Evolutionary conservation across 495 filamentous ascomycete genomes (phyloP), one percentile per base, ranked within the genome.

Genomic region (Lophiostoma macrostomum): DNA sequence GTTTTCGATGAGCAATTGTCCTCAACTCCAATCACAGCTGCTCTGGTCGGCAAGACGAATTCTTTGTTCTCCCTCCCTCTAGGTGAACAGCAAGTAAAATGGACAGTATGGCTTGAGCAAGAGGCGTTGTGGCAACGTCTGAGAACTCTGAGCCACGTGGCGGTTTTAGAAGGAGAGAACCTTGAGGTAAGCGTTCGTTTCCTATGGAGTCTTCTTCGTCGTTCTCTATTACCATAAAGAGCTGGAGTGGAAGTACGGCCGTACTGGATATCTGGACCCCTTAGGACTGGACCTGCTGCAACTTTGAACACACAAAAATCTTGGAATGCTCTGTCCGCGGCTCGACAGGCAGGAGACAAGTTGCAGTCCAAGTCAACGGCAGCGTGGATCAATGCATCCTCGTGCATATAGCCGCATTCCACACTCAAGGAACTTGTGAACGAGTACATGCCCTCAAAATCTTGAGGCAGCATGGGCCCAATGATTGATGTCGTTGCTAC

Each of bases 101-200:
- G 66, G 66, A 76, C 25, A 13, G 31, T 51, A 7, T 51, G 52
- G 51, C 31, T 56, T 8, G 39, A 71, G 4, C 69, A 79, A 80
- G 39, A 79, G 5, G 38, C 71, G 35, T 54, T 86, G 40, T 83
- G 78, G 77, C 68, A 70, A 34, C 66, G 80, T 45, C 72, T 79
- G 38, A 73, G 65, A 18, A 86, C 81, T 11, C 64, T 85, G 23
- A 84, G 78, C 41, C 80, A 85, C 45, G 77, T 85, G 47, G 76
- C 77, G 4, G 72, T 79, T 31, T 57, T 82, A 20, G 60, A 75
- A 38, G 77, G 66, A 2, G 69, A 73, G 48, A 70, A 75, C 30
- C 71, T 74, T 47, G 73, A 71, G 54, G 74, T 77, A 53, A 69
- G 69, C 30, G 3, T 4, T 32, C 13, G 1, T 31, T 40, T 65